Evolutionary conservation across 257 asterid species (phyloP), one percentile per base, ranked within the genome.

Genomic region (Galeopsis tetrahit): DNA sequence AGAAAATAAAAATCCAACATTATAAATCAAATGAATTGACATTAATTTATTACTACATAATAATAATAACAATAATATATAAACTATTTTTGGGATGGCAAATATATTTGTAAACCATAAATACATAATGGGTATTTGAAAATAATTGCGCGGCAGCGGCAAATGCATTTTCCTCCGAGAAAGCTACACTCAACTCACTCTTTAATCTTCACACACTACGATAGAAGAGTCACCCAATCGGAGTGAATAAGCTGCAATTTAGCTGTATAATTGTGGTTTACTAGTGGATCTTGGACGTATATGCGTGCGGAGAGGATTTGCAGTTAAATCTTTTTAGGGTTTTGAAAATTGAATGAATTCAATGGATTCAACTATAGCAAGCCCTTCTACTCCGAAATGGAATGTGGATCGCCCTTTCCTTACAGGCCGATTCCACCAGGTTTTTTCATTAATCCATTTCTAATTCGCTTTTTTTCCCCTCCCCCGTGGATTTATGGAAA

Each of bases 401-500:
- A 90, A 90, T 61, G 81, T 81, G 28, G 92, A 86, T 73, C 93
- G 96, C 69, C 96, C 97, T 66, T 91, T 87, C 68, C 94, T 84
- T 61, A 89, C 94, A 21, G 92, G 92, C 70, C 88, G 90, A 65
- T 89, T 87, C 55, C 89, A 85, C 72, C 96, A 81, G 96, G 90
- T 46, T 11, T 21, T 70, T 55, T 14, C 63, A 42, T 66, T 28
- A 38, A 35, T 59, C 28, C 2, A 28, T 42, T 57, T 43, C 15
- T 43, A 51, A 10, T 17, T 42, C n/a, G 21, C 71, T n/a, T 60
- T 39, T 60, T 36, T 34, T 3, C 39, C n/a, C 4, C 34, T 13
- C 7, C 31, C 5, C 21, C 52, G 51, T 39, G 46, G 53, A n/a
- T 39, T 67, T 35, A n/a, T 9, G 68, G 21, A 44, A 21, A 36